These are phyloP conservation scores for Russula compacta DNA, from an alignment of 768 basidiomycete species.

Conservation along the genomic window DNA sequence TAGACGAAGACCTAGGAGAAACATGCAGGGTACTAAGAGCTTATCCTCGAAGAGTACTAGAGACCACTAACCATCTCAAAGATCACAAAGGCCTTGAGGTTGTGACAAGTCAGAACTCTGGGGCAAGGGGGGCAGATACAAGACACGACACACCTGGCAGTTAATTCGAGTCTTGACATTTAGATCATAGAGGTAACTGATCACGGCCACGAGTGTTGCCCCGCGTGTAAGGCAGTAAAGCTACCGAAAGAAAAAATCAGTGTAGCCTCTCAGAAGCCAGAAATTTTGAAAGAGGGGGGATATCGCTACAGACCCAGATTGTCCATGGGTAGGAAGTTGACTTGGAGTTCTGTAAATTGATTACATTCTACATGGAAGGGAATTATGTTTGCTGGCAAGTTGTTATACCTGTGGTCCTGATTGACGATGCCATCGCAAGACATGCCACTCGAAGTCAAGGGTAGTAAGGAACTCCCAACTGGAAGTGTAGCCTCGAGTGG, in stretches of 20 bases:
- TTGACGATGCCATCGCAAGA: background rate
- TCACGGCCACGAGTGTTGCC: background rate
- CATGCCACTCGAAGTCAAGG: no score
- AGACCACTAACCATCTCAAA: background rate
- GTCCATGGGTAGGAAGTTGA: background rate
- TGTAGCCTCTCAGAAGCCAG: background rate
- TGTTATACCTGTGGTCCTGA: no score
- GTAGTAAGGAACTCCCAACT: background rate
- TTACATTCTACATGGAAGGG: no score
- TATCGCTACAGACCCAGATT: background rate
- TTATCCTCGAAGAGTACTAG: no score
- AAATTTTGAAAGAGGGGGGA: no score
- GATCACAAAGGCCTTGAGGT: background rate
- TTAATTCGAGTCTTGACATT: background rate
- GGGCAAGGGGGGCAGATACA: background rate
- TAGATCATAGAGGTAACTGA: background rate
- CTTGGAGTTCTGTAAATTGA: no score
- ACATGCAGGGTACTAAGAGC: background rate
- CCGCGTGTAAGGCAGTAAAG: background rate
- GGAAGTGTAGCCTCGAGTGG: background rate
- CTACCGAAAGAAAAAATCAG: background rate
- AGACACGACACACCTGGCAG: background rate
- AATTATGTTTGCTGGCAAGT: no score
- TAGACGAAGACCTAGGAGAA: background rate
- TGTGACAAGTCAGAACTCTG: background rate